These are phyloP conservation scores for Solioccasus polychromus DNA, from an alignment of 768 basidiomycete genomes.

Conservation along the genomic window DNA sequence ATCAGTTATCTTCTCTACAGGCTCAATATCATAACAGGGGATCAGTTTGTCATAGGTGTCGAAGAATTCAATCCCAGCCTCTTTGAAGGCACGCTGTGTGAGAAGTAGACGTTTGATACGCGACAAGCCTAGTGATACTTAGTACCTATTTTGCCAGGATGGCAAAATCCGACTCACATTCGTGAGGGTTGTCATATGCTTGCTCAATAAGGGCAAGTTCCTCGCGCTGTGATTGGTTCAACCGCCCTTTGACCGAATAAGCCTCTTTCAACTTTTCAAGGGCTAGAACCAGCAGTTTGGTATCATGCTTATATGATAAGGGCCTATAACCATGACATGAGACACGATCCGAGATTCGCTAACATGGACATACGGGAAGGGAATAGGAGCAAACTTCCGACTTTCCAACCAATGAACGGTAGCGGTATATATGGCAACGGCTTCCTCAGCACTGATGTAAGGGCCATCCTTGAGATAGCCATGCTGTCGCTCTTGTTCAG, in stretches of 20 bases:
- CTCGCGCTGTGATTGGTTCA: constrained; percentile 98
- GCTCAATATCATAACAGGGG: constrained; percentile 98
- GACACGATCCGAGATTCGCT: background rate
- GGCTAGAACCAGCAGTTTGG: constrained; percentile 93
- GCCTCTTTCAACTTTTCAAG: constrained; percentile 99
- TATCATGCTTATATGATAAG: constrained; percentile 98
- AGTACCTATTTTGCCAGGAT: background rate
- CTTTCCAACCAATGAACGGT: constrained; percentile 99
- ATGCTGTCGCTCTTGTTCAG: constrained; percentile 98
- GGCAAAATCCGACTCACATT: constrained; percentile 53
- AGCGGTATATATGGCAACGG: constrained; percentile 97
- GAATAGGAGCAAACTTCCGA: constrained; percentile 97
- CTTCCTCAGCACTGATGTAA: constrained; percentile 98
- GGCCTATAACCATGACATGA: constrained; percentile 47
- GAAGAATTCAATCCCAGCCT: constrained; percentile 95
- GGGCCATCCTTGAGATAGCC: constrained; percentile 99
- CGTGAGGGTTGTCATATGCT: constrained; percentile 99
- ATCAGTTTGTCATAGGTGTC: constrained; percentile 98
- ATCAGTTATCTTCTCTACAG: constrained; percentile 99
- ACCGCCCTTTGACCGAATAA: constrained; percentile 94
- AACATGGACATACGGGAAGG: constrained; percentile 74
- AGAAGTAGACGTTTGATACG: constrained; percentile 96
- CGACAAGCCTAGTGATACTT: constrained; percentile 59
- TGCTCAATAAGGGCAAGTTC: constrained; percentile 98
- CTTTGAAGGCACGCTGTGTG: constrained; percentile 98